Percentiles rank a stretch among this genome's conserved stretches.
Evolutionary conservation across 1,284 basidiomycete genomes (phyloP).

Genomic region (Irpex lacteus): DNA sequence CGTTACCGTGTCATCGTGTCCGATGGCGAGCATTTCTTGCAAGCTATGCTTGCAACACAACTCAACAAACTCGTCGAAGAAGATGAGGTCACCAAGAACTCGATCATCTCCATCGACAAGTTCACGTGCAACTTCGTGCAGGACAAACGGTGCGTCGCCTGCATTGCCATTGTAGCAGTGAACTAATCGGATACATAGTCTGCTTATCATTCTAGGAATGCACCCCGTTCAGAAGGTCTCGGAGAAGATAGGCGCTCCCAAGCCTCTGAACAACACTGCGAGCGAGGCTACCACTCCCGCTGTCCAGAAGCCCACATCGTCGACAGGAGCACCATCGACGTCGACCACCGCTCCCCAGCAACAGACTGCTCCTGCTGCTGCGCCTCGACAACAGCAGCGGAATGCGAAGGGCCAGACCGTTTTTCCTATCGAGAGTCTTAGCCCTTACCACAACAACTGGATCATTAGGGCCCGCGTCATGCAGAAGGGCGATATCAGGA

Average conservation of each 20-base stretch:
- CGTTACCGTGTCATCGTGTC: constrained; percentile 75
- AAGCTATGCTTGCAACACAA: constrained; percentile 95
- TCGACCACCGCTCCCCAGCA: constrained; percentile 19
- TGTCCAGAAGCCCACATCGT: constrained; percentile 22
- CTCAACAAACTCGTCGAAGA: constrained; percentile 78
- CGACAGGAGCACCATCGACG: constrained; percentile 12
- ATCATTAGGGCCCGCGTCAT: constrained; percentile 96
- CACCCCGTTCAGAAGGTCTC: constrained; percentile 50
- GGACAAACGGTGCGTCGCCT: constrained; percentile 61
- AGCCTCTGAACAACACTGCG: constrained; percentile 26
- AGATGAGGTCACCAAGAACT: constrained; percentile 69
- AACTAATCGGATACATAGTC: constrained; percentile 40
- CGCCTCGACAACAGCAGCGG: constrained; percentile 24
- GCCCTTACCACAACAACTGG: constrained; percentile 98
- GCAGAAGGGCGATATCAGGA: constrained; percentile 86
- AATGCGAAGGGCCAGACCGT: constrained; percentile 39
- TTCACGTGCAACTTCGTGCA: constrained; percentile 85
- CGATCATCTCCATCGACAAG: constrained; percentile 73
- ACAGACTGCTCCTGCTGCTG: constrained; percentile 13
- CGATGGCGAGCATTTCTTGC: constrained; percentile 82
- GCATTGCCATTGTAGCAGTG: neutral
- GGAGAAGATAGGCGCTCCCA: constrained; percentile 79
- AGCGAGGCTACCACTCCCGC: constrained; percentile 20
- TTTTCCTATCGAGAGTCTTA: constrained; percentile 92
- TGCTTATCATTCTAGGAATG: constrained; percentile 84